These are phyloP conservation scores for Reutealis trisperma DNA, from an alignment of 345 rosid species.

Conservation along the genomic window DNA sequence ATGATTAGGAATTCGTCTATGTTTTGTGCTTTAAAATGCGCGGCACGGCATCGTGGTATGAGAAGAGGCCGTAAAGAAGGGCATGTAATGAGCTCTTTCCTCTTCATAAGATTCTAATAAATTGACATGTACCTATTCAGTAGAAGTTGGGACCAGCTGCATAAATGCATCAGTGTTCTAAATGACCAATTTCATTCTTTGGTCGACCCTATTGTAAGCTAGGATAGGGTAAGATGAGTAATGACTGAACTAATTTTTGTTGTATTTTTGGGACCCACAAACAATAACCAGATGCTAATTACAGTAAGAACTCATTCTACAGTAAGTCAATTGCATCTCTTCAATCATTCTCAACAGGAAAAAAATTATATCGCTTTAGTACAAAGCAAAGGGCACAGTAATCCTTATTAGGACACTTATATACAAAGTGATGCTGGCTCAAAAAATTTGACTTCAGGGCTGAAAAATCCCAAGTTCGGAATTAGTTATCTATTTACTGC, in stretches of 20 bases:
- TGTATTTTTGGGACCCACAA: conserved; percentile 17
- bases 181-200: neutral
- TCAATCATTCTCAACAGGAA: neutral
- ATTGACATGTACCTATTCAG: neutral
- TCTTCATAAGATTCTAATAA: neutral
- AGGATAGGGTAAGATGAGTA: neutral
- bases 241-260: neutral
- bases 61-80: neutral
- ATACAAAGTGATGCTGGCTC: no score
- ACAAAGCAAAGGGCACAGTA: conserved; percentile 25
- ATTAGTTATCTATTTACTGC: neutral
- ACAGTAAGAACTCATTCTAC: neutral
- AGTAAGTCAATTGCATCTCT: conserved; percentile 22
- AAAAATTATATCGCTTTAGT: conserved; percentile 17
- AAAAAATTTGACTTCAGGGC: neutral
- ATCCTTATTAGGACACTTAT: neutral
- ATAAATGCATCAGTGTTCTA: neutral
- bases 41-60: neutral
- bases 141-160: neutral
- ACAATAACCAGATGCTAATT: conserved; percentile 4
- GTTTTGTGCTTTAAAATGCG: neutral
- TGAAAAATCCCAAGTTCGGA: neutral
- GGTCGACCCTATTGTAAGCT: neutral
- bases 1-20: neutral
- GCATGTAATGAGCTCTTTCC: neutral